Percentiles rank a stretch among this genome's conserved stretches.
phyloP scores from a whole-genome alignment of 768 basidiomycete species.

The Pholiota conissans region DNA sequence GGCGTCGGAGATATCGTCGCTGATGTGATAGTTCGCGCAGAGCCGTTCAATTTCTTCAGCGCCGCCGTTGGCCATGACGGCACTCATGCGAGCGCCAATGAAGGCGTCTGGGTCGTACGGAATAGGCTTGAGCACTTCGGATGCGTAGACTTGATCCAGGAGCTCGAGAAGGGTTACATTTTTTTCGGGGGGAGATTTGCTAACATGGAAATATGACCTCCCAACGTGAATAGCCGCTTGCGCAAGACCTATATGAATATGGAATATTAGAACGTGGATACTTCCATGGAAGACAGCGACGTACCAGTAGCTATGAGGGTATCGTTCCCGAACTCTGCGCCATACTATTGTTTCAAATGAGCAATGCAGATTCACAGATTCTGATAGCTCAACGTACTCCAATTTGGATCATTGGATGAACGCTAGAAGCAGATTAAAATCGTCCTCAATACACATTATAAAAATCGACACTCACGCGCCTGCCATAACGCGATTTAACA shows the following conservation, averaged over 20 bases:
- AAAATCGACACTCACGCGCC: conserved; percentile 31
- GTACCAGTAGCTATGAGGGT: conserved; percentile 50
- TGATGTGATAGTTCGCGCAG: conserved; percentile 39
- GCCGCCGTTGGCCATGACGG: conserved; percentile 36
- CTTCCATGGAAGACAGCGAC: not conserved
- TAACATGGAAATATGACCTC: conserved; percentile 31
- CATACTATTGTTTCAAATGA: conserved; percentile 37
- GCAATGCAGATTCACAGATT: not conserved
- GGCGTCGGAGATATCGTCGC: conserved; percentile 25
- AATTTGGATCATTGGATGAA: conserved; percentile 58
- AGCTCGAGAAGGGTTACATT: conserved; percentile 48
- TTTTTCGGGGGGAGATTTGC: conserved; percentile 14
- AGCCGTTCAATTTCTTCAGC: conserved; percentile 46
- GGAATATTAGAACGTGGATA: not conserved
- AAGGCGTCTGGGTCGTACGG: conserved; percentile 51
- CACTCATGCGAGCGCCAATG: conserved; percentile 33
- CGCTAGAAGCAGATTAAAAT: conserved; percentile 24
- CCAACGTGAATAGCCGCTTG: conserved; percentile 45
- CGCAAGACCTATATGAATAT: conserved; percentile 40
- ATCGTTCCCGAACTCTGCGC: conserved; percentile 51
- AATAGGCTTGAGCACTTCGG: conserved; percentile 47
- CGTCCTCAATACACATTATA: not conserved
- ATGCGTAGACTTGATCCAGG: conserved; percentile 50
- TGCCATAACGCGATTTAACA: conserved; percentile 35
- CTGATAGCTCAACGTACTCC: conserved; percentile 39